These are phyloP conservation scores for Osmanthus fragrans DNA, from an alignment of 257 asterid species.

Conservation along the genomic window DNA sequence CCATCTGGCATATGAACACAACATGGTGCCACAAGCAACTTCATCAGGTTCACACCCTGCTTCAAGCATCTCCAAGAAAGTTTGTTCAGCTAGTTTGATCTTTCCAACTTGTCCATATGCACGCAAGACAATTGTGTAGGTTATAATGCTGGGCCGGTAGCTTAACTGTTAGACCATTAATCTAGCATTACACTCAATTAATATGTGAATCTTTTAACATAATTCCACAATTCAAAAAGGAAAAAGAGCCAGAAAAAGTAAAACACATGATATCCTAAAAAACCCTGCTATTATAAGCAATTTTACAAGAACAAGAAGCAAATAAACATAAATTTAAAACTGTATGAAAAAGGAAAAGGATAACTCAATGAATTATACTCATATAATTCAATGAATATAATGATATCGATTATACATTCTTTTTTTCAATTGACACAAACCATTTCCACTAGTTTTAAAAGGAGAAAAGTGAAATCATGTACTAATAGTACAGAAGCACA, in stretches of 20 bases:
- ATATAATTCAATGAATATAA: background rate
- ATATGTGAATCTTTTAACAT: constrained; percentile 32
- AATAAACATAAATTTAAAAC: background rate
- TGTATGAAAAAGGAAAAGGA: background rate
- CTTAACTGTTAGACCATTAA: constrained; percentile 76
- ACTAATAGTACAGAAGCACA: background rate
- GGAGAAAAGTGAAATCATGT: background rate
- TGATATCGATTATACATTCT: background rate
- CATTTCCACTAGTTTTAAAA: background rate
- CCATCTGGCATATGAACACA: constrained; percentile 90
- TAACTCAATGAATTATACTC: background rate
- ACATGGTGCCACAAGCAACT: constrained; percentile 97
- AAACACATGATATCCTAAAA: background rate
- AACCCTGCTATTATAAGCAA: constrained; percentile 4
- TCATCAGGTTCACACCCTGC: constrained; percentile 92
- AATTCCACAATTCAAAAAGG: constrained; percentile 9
- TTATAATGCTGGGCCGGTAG: constrained; percentile 89
- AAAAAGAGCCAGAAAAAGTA: background rate
- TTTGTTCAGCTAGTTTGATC: constrained; percentile 81
- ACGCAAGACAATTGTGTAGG: constrained; percentile 79
- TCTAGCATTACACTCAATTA: constrained; percentile 78
- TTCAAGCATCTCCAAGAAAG: constrained; percentile 96
- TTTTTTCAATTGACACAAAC: background rate
- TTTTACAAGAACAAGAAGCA: background rate
- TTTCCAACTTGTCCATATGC: constrained; percentile 94